Base-by-base conservation (phyloP, 352 stramenopile genomes). In the Pythium coloratum region DNA sequence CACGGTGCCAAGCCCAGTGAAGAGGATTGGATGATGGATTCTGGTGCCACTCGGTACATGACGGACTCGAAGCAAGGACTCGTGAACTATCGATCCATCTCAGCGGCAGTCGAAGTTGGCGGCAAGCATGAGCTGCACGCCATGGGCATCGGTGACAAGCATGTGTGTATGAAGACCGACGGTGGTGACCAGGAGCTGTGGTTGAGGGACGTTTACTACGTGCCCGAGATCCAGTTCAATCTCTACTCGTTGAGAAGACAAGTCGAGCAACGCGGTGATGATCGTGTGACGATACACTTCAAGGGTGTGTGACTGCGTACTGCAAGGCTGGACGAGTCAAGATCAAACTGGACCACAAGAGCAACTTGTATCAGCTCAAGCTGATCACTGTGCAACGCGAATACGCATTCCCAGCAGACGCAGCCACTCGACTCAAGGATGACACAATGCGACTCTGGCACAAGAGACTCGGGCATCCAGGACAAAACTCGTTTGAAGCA, bases 361-460 rank as follows among this genome's bases (percentile, higher is more conserved):
- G n/a, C n/a, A n/a, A n/a, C n/a, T n/a, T n/a, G n/a, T n/a, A n/a
- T n/a, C n/a, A n/a, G n/a, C n/a, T n/a, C n/a, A n/a, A n/a, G n/a
- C n/a, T n/a, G n/a, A n/a, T n/a, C n/a, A n/a, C n/a, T n/a, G 50
- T 38, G 50, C 33, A 20, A 32, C 50, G 14, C n/a, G n/a, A n/a
- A n/a, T n/a, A n/a, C n/a, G n/a, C n/a, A n/a, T n/a, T n/a, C n/a
- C n/a, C n/a, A n/a, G n/a, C n/a, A n/a, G n/a, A n/a, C n/a, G n/a
- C n/a, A n/a, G n/a, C n/a, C n/a, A n/a, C n/a, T n/a, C n/a, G n/a
- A n/a, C n/a, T n/a, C n/a, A n/a, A n/a, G n/a, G n/a, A n/a, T n/a
- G n/a, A n/a, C n/a, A n/a, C n/a, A n/a, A 49, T 60, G 55, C 30
- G 55, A 7, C 33, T 60, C 30, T 60, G 55, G 55, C 55, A 49